Conservation (phyloP, 163 green algal genomes). For the Chlorella variabilis region DNA sequence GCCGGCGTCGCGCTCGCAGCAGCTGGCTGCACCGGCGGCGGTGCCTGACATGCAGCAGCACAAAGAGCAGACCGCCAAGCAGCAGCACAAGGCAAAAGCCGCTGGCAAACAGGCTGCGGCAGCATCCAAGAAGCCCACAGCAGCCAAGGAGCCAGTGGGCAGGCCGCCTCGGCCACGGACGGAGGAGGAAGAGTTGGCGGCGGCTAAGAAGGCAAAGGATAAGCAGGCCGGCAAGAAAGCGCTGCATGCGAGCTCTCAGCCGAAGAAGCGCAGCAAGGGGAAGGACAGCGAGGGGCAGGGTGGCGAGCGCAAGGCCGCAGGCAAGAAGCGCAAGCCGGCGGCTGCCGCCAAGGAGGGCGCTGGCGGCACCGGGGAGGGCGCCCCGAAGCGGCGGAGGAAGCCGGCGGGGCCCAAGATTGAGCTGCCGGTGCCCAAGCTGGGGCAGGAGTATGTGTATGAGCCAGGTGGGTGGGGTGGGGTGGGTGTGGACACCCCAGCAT, state of each 20-base stretch:
- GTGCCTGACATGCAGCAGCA: not conserved
- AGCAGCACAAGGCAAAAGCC: not conserved
- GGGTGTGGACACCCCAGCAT: not conserved
- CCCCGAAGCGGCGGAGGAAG: no score
- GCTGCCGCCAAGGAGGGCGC: no score
- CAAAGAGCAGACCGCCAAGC: no score
- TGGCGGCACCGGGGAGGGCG: no score
- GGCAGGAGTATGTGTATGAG: not conserved
- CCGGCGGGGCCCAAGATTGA: not conserved
- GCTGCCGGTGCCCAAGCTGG: not conserved
- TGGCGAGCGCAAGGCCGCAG: not conserved
- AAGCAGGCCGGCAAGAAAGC: no score
- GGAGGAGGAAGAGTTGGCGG: no score
- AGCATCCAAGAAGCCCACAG: not conserved
- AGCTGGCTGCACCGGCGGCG: not conserved
- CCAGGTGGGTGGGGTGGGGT: not conserved
- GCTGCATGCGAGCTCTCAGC: no score
- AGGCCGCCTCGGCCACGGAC: no score
- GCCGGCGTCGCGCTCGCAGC: no score
- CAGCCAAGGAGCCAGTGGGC: no score
- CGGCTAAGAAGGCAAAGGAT: no score
- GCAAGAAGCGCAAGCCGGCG: constrained; percentile 17
- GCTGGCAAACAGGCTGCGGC: not conserved
- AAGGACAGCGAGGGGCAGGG: no score
- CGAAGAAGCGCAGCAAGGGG: not conserved